Evolutionary conservation across 148 eudicot genomes (phyloP), one percentile per base, ranked within the genome.

Genomic region (Rhododendron ferrugineum): DNA sequence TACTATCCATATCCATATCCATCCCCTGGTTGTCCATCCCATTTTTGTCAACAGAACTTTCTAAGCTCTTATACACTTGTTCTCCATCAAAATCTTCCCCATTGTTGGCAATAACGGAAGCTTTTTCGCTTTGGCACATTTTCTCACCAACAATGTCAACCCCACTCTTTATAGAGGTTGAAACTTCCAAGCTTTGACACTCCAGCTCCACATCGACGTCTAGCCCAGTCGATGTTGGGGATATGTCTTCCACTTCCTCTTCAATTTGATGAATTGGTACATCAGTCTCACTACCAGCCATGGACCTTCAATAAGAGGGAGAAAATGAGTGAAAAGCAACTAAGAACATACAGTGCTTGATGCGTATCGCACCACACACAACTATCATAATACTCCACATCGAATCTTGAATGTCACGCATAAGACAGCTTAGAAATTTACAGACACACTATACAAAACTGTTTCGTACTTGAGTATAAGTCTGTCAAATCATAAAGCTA

Each of bases 271-370:
- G 82, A 22, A 36, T 54, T 37, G 70, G 6, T 16, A 37, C 47
- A 52, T 76, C 82, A 54, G 88, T 84, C 44, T 82, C 82, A 73
- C 46, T 11, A 7, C 66, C 84, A 75, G 62, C 85, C 85, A 86
- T 82, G 50, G 54, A 81, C 84, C 85, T 86, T 75, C 88, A 60
- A 34, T 52, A 77, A n/a, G 47, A 77, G 66, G 42, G 32, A 79
- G 32, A 76, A 82, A 32, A 37, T 16, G 0, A 26, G 66, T 72
- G 34, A 42, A 22, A 56, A 58, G 44, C 40, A 4, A 54, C 44
- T 46, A 52, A n/a, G 16, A 37, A 72, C 72, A 56, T 26, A 37
- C 16, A 7, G 30, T 78, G 6, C 22, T 34, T 26, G 36, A 49
- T 47, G 49, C 16, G 44, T 10, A 13, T 79, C 18, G 6, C 58